Evolutionary conservation across 805 yeast genomes (phyloP).

Genomic region (Lachancea nothofagi): DNA sequence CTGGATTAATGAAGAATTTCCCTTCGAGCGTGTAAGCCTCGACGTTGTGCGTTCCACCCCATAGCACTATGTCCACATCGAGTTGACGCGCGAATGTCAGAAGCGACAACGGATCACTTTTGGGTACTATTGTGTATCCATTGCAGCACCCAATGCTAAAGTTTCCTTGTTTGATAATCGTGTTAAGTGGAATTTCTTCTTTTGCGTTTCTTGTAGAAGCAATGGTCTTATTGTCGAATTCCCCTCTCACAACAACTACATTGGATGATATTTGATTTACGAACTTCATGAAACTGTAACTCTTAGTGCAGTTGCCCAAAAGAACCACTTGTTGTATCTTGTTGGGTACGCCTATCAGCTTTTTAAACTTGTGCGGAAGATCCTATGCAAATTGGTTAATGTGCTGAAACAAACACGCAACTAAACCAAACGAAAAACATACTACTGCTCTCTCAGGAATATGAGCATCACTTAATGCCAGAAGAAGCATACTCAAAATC

Average conservation of each 20-base stretch:
- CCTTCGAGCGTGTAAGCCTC: conserved; percentile 93
- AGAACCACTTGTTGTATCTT: conserved; percentile 82
- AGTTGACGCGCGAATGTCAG: conserved; percentile 79
- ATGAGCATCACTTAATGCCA: conserved; percentile 85
- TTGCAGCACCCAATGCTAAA: conserved; percentile 79
- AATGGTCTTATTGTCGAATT: conserved; percentile 52
- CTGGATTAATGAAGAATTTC: conserved; percentile 92
- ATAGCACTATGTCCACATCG: conserved; percentile 84
- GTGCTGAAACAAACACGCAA: background rate
- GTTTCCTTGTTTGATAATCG: conserved; percentile 61
- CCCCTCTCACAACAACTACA: conserved; percentile 76
- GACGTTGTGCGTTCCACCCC: conserved; percentile 91
- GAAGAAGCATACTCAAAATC: conserved; percentile 46
- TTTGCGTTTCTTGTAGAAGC: conserved; percentile 18
- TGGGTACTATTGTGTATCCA: conserved; percentile 80
- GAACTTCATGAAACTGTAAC: conserved; percentile 56
- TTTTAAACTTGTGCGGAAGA: conserved; percentile 53
- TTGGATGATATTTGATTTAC: conserved; percentile 65
- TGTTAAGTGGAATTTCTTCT: conserved; percentile 49
- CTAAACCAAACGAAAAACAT: conserved; percentile 24
- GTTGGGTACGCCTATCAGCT: conserved; percentile 68
- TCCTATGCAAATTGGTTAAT: conserved; percentile 31
- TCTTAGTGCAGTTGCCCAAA: conserved; percentile 75
- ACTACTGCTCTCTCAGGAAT: conserved; percentile 81
- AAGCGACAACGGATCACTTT: conserved; percentile 78